A percentile compares a stretch with the other conserved stretches of the same genome.
These are phyloP conservation scores for Myrmaecium sp. DNA, from an alignment of 2,329 filamentous ascomycete species.

Conservation along the genomic window DNA sequence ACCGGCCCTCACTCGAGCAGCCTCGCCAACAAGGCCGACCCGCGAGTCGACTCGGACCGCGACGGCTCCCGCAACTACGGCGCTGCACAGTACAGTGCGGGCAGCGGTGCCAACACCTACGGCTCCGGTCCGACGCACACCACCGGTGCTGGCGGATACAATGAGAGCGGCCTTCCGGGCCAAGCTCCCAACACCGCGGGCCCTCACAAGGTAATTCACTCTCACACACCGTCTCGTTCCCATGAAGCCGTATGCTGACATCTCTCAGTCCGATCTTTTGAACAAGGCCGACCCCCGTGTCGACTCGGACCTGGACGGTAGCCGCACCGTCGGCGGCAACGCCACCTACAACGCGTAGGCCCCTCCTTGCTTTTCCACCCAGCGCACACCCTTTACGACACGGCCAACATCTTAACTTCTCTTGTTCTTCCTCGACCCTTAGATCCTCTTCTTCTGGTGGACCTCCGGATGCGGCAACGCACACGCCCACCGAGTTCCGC, in stretches of 20 bases:
- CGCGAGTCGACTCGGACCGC: slow-evolving; percentile 14
- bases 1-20: slow-evolving; percentile 14
- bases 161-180: slow-evolving; percentile 6
- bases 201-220: slow-evolving; percentile 11
- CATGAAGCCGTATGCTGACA: slow-evolving; percentile 2
- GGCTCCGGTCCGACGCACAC: slow-evolving; percentile 1
- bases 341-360: no score
- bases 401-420: no score
- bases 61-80: slow-evolving; percentile 6
- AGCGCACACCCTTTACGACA: no score
- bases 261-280: slow-evolving; percentile 10
- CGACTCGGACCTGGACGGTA: slow-evolving; percentile 17
- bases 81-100: slow-evolving; percentile 3
- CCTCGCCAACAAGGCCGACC: slow-evolving; percentile 14
- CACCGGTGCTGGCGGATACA: not conserved
- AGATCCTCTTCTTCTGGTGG: no score
- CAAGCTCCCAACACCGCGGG: slow-evolving; percentile 17
- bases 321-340: slow-evolving; percentile 14
- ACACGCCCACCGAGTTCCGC: no score
- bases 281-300: slow-evolving; percentile 22
- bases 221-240: not conserved
- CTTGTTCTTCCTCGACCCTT: no score
- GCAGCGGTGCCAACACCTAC: slow-evolving; percentile 2
- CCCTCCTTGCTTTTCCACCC: no score
- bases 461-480: no score